Percentiles rank a stretch among this genome's conserved stretches.
These are phyloP conservation scores for Begonia loranthoides DNA, from an alignment of 306 rosid species.

Conservation along the genomic window DNA sequence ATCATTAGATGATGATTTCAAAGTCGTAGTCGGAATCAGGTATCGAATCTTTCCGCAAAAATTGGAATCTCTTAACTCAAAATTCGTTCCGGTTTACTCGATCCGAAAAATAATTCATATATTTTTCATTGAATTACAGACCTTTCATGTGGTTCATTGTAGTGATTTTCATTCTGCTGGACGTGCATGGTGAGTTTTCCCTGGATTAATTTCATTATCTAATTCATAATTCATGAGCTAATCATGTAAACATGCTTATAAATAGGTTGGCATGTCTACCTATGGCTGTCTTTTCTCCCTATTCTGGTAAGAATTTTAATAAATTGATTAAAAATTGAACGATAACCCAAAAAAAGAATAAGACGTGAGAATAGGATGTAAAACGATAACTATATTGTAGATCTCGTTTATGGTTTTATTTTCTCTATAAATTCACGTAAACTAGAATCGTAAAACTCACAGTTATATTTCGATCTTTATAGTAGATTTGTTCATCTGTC, in stretches of 20 bases:
- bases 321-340: too few relatives aligned
- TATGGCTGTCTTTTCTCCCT: conserved; percentile 50
- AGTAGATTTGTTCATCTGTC: too few relatives aligned
- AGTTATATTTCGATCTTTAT: too few relatives aligned
- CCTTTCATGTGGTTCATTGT: conserved; percentile 49
- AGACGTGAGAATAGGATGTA: too few relatives aligned
- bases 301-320: conserved; percentile 23
- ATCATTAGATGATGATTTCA: conserved; percentile 47
- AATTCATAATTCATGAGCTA: background rate
- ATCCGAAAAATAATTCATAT: background rate
- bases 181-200: conserved; percentile 33
- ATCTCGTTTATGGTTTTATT: too few relatives aligned
- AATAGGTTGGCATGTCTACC: conserved; percentile 45
- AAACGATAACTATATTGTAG: too few relatives aligned
- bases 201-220: background rate
- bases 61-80: too few relatives aligned
- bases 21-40: conserved; percentile 48
- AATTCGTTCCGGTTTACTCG: too few relatives aligned
- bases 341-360: too few relatives aligned
- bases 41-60: background rate
- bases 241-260: too few relatives aligned
- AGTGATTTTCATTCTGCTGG: conserved; percentile 38
- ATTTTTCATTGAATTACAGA: background rate
- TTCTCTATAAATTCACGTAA: too few relatives aligned
- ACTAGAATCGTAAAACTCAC: too few relatives aligned